Conservation (phyloP, 805 yeast species). For the Metschnikowia lachancei region DNA sequence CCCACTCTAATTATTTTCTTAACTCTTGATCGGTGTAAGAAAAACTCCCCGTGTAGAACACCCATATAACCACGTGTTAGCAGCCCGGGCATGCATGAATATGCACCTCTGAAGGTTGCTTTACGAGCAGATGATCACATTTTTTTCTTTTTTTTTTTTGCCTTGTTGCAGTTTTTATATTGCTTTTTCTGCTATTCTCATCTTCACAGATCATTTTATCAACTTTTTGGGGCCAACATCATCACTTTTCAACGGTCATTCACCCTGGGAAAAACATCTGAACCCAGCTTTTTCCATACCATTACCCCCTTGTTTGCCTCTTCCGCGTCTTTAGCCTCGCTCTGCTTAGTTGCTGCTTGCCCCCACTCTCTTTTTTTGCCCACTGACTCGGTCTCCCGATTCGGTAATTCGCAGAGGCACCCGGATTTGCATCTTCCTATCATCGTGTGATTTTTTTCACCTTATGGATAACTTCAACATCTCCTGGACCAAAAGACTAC, state of each 20-base stretch:
- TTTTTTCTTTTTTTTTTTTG: background rate
- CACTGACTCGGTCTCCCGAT: constrained; percentile 1
- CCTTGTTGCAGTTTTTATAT: background rate
- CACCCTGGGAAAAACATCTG: too few species aligned
- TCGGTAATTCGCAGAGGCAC: background rate
- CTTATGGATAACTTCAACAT: background rate
- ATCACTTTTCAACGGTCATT: too few species aligned
- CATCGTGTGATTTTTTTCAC: background rate
- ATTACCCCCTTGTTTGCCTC: too few species aligned
- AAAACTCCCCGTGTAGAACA: background rate
- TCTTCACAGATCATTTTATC: too few species aligned
- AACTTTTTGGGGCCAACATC: too few species aligned
- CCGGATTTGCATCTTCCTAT: background rate
- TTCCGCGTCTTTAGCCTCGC: too few species aligned
- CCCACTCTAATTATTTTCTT: too few species aligned
- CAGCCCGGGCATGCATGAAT: background rate
- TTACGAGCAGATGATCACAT: constrained; percentile 5
- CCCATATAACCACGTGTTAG: background rate
- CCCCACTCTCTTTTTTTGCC: background rate
- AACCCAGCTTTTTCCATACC: too few species aligned
- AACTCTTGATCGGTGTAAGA: background rate
- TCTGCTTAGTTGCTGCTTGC: background rate
- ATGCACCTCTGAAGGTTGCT: constrained; percentile 3
- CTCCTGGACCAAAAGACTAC: background rate
- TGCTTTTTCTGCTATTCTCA: background rate